phyloP scores from a whole-genome alignment of 192 early-diverging fungal species.

The Bifiguratus adelaidae region DNA sequence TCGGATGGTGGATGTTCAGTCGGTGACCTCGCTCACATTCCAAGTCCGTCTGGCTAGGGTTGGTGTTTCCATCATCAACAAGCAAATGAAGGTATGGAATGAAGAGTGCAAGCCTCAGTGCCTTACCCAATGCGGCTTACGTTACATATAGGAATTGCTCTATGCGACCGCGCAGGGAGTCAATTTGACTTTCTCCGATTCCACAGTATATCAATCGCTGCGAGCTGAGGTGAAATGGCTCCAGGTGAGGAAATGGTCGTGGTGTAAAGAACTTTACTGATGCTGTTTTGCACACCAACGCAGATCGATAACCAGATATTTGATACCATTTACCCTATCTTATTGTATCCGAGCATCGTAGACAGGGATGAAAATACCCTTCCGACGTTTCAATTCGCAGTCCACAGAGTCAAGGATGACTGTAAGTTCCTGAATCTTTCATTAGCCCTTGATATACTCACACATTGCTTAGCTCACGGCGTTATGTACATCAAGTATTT shows the following conservation, averaged over 20 bases:
- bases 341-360: slow-evolving; percentile 87
- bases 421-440: slow-evolving; percentile 29
- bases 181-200: slow-evolving; percentile 70
- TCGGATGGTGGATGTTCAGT: slow-evolving; percentile 37
- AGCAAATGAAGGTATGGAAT: slow-evolving; percentile 42
- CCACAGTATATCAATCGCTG: slow-evolving; percentile 69
- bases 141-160: slow-evolving; percentile 59
- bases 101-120: background rate
- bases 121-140: background rate
- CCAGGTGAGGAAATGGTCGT: slow-evolving; percentile 28
- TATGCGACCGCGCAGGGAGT: slow-evolving; percentile 74
- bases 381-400: slow-evolving; percentile 58
- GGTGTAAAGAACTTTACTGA: background rate
- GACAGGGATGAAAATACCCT: slow-evolving; percentile 49
- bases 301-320: slow-evolving; percentile 95
- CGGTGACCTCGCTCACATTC: slow-evolving; percentile 44
- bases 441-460: background rate
- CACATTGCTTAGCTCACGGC: slow-evolving; percentile 59
- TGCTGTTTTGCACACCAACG: background rate
- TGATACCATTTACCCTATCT: slow-evolving; percentile 77
- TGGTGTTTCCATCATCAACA: slow-evolving; percentile 84
- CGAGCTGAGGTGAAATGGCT: slow-evolving; percentile 81
- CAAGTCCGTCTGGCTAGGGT: slow-evolving; percentile 75
- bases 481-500: slow-evolving; percentile 94
- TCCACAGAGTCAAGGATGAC: slow-evolving; percentile 83